Percentiles rank a stretch among this genome's conserved stretches.
phyloP scores from a whole-genome alignment of 192 early-diverging fungal species.

The Coemansia javaensis region DNA sequence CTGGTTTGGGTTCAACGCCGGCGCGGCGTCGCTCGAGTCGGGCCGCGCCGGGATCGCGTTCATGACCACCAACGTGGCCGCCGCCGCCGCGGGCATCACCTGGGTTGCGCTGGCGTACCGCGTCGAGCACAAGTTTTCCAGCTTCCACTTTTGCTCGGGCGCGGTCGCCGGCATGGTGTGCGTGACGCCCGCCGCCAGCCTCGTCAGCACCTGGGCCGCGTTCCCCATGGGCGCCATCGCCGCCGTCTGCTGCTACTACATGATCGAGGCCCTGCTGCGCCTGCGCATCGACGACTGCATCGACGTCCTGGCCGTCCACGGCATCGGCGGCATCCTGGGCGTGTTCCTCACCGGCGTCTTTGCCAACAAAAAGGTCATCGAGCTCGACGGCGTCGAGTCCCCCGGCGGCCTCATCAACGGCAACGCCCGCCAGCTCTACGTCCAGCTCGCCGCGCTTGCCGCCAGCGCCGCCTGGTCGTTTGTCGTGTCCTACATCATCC shows the following conservation, averaged over 20 bases:
- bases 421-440: conserved; percentile 61
- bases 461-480: conserved; percentile 63
- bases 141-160: conserved; percentile 83
- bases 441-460: conserved; percentile 63
- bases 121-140: conserved; percentile 65
- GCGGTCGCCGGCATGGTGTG: conserved; percentile 85
- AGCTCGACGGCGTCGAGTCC: conserved; percentile 54
- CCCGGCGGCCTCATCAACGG: conserved; percentile 63
- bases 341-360: conserved; percentile 89
- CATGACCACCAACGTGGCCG: conserved; percentile 70
- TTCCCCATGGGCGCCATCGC: conserved; percentile 72
- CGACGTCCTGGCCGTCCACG: conserved; percentile 79
- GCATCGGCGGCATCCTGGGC: conserved; percentile 68
- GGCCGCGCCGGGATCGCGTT: conserved; percentile 71
- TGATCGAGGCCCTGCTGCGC: conserved; percentile 58
- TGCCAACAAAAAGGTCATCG: conserved; percentile 71
- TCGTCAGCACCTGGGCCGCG: conserved; percentile 65
- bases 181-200: conserved; percentile 82
- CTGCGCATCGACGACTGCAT: conserved; percentile 74
- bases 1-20: conserved; percentile 89
- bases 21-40: conserved; percentile 65
- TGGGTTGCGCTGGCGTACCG: conserved; percentile 73
- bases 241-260: conserved; percentile 62
- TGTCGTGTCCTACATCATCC: conserved; percentile 52
- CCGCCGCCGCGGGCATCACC: conserved; percentile 61